These are phyloP conservation scores for Sphagnurus paluster DNA, from an alignment of 1,284 basidiomycete species.

Conservation along the genomic window DNA sequence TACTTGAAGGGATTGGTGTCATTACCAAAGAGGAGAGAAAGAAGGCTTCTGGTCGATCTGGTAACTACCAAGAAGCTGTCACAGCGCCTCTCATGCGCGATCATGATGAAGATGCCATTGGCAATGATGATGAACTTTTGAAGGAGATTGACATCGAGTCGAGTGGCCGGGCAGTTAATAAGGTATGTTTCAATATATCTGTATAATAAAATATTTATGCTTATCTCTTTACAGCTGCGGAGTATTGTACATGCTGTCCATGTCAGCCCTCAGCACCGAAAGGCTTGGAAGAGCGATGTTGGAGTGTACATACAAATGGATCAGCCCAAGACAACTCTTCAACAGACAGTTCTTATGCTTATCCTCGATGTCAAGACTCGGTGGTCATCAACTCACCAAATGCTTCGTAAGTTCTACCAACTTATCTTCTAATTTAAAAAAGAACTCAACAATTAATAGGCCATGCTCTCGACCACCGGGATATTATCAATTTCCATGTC, in stretches of 20 bases:
- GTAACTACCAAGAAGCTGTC: constrained; percentile 20
- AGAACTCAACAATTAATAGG: constrained; percentile 6
- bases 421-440: background rate
- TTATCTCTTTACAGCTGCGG: constrained; percentile 16
- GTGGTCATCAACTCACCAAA: constrained; percentile 20
- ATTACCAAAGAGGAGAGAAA: constrained; percentile 16
- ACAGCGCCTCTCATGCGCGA: constrained; percentile 3
- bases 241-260: constrained; percentile 14
- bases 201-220: constrained; percentile 7
- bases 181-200: background rate
- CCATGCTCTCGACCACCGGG: constrained; percentile 15
- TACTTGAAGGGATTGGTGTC: constrained; percentile 19
- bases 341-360: constrained; percentile 14
- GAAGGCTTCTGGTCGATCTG: constrained; percentile 9
- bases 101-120: constrained; percentile 6
- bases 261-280: constrained; percentile 20
- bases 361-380: constrained; percentile 17
- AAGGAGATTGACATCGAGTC: background rate
- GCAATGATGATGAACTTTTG: constrained; percentile 7
- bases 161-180: constrained; percentile 8
- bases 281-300: constrained; percentile 19
- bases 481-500: constrained; percentile 16
- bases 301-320: constrained; percentile 13
- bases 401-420: constrained; percentile 18
- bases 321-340: constrained; percentile 7